phyloP scores from a whole-genome alignment of 768 basidiomycete genomes.

The Trametes cubensis region DNA sequence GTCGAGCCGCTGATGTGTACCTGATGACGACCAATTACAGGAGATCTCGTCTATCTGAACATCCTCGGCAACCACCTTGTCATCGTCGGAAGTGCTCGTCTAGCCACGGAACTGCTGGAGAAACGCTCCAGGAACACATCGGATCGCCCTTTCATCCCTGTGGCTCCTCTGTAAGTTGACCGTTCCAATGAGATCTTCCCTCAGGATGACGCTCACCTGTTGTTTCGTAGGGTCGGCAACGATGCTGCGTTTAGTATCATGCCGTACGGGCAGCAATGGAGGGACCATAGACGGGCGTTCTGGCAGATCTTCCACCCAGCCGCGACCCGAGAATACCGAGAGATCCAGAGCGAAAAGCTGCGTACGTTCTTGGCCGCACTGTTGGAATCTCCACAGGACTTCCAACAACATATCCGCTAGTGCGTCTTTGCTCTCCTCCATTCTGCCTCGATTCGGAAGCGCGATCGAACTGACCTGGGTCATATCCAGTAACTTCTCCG shows the following conservation, averaged over 20 bases:
- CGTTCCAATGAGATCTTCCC: not conserved
- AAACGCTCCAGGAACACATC: slow-evolving; percentile 18
- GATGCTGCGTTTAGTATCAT: slow-evolving; percentile 1
- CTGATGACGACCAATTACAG: not conserved
- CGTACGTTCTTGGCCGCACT: slow-evolving; percentile 3
- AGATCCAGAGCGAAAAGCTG: not conserved
- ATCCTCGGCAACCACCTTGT: slow-evolving; percentile 7
- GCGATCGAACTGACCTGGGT: not conserved
- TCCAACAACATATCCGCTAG: slow-evolving; percentile 12
- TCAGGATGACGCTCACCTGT: not conserved
- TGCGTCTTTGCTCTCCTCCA: too few species aligned
- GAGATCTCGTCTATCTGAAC: slow-evolving; percentile 15
- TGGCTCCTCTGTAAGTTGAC: slow-evolving; percentile 14
- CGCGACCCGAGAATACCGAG: not conserved
- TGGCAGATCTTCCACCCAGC: slow-evolving; percentile 13
- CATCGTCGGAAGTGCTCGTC: slow-evolving; percentile 6
- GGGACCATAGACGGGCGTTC: slow-evolving; percentile 16
- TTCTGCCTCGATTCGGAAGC: too few species aligned
- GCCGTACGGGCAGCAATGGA: slow-evolving; percentile 19
- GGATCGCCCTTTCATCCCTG: slow-evolving; percentile 11
- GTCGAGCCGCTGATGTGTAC: not conserved
- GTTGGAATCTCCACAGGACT: not conserved
- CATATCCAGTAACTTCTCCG: slow-evolving; percentile 6
- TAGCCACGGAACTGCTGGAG: slow-evolving; percentile 6
- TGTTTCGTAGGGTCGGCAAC: slow-evolving; percentile 1